Conservation (phyloP, 495 filamentous ascomycete genomes). For the Trichoderma reesei region DNA sequence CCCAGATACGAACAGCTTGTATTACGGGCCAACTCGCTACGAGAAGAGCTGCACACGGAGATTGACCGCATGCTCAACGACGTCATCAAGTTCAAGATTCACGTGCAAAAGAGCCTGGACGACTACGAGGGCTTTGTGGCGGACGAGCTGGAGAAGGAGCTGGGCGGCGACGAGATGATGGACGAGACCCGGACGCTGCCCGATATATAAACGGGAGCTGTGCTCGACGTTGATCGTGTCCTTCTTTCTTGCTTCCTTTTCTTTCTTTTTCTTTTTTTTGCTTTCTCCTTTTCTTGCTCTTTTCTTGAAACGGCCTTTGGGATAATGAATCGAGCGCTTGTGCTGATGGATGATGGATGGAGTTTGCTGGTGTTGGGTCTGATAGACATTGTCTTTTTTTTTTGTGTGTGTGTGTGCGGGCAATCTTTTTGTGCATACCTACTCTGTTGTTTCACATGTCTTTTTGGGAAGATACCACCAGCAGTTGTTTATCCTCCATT, state of each 20-base stretch:
- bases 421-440: not conserved
- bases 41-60: constrained; percentile 91
- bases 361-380: not conserved
- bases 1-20: constrained; percentile 79
- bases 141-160: constrained; percentile 80
- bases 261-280: too few species aligned
- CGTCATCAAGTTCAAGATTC: constrained; percentile 96
- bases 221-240: not conserved
- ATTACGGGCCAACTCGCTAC: constrained; percentile 67
- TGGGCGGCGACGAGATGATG: constrained; percentile 41
- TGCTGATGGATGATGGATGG: constrained; percentile 4
- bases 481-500: not conserved
- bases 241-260: too few species aligned
- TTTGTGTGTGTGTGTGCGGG: not conserved
- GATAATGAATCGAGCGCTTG: not conserved
- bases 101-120: constrained; percentile 83
- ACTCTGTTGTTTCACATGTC: not conserved
- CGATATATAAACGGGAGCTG: not conserved
- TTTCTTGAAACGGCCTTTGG: not conserved
- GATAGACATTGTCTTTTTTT: not conserved
- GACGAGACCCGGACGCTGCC: not conserved
- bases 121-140: constrained; percentile 88
- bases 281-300: too few species aligned
- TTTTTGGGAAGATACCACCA: not conserved
- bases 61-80: constrained; percentile 94